Percentiles rank a stretch among this genome's conserved stretches.
Evolutionary conservation across 2,329 filamentous ascomycete genomes (phyloP).

Genomic region (Ophiognomonia clavigignenti-juglandacearum): DNA sequence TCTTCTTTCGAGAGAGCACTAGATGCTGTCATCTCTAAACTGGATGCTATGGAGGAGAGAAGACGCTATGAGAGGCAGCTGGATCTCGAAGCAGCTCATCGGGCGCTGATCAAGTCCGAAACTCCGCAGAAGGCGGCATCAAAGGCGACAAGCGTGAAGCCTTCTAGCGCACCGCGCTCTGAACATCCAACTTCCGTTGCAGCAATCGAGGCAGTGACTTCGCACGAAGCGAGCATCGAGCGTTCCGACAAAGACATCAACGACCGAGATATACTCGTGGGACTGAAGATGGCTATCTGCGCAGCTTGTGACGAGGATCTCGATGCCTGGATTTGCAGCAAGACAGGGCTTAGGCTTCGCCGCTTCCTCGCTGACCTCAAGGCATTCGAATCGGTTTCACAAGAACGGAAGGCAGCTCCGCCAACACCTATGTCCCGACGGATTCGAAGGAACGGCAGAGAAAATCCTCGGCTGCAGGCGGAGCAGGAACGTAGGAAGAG

Average conservation of each 20-base stretch:
- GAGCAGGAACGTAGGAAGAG: constrained; percentile 5
- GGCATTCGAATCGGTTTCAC: constrained; percentile 41
- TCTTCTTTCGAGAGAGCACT: constrained; percentile 24
- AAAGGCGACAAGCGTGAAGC: neutral
- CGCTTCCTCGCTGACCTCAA: constrained; percentile 51
- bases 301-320: constrained; percentile 52
- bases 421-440: neutral
- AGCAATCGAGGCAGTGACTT: neutral
- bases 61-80: constrained; percentile 4
- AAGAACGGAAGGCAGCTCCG: constrained; percentile 15
- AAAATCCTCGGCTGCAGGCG: neutral
- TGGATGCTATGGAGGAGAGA: constrained; percentile 24
- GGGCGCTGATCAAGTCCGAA: neutral
- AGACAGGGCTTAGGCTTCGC: constrained; percentile 48
- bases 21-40: constrained; percentile 23
- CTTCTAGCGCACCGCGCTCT: neutral
- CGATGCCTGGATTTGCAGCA: constrained; percentile 45
- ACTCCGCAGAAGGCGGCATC: neutral
- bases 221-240: neutral
- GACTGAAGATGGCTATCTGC: constrained; percentile 49
- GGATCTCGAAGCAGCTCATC: constrained; percentile 2
- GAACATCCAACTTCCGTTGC: neutral
- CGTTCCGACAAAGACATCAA: constrained; percentile 35
- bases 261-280: constrained; percentile 49
- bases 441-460: constrained; percentile 5